Evolutionary conservation across 2,329 filamentous ascomycete species (phyloP).

Genomic region (Aspergillus ochraceus): DNA sequence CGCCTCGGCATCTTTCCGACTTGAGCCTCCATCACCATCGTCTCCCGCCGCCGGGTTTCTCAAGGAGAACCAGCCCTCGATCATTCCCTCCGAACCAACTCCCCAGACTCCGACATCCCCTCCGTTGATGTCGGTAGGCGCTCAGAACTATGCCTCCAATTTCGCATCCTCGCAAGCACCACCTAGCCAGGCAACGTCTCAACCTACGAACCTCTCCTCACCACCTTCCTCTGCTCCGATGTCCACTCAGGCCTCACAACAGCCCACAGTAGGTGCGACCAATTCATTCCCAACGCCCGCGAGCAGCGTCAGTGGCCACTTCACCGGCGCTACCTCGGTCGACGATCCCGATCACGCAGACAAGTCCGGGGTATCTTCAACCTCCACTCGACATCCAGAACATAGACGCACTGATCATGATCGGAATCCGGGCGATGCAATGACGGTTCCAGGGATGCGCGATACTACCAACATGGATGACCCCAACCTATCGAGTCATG

Average conservation of each 20-base stretch:
- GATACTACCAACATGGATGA: conserved; percentile 24
- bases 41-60: conserved; percentile 42
- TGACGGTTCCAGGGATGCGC: conserved; percentile 18
- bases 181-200: conserved; percentile 45
- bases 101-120: conserved; percentile 44
- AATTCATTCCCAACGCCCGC: conserved; percentile 48
- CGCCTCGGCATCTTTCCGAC: conserved; percentile 33
- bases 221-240: conserved; percentile 44
- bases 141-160: conserved; percentile 50
- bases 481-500: conserved; percentile 17
- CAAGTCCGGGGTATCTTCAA: conserved; percentile 25
- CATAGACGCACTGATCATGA: conserved; percentile 39
- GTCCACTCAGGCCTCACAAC: conserved; percentile 45
- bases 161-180: conserved; percentile 47
- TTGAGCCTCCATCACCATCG: conserved; percentile 44
- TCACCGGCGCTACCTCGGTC: conserved; percentile 28
- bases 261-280: conserved; percentile 39
- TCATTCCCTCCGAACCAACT: conserved; percentile 32
- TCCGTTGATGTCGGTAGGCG: conserved; percentile 53
- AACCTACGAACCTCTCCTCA: conserved; percentile 41
- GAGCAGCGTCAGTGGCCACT: conserved; percentile 44
- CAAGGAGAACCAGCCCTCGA: conserved; percentile 35
- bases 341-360: conserved; percentile 37
- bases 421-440: conserved; percentile 23
- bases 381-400: conserved; percentile 24